Evolutionary conservation across 257 asterid species (phyloP).

Genomic region (Verbascum thapsus): DNA sequence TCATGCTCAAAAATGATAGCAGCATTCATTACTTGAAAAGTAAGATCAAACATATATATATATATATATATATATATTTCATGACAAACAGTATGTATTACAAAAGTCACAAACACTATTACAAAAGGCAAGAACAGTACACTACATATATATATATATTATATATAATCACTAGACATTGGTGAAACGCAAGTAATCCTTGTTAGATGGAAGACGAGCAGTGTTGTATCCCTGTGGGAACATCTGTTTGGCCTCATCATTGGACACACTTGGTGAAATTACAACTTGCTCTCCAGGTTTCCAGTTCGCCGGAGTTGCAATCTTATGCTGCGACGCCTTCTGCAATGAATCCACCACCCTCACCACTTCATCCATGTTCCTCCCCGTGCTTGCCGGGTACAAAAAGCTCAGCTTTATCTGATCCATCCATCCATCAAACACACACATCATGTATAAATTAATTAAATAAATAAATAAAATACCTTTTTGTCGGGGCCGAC

Average conservation of each 20-base stretch:
- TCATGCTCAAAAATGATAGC: too few relatives aligned
- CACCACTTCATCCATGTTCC: conserved; percentile 89
- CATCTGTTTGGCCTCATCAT: conserved; percentile 58
- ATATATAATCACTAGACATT: conserved; percentile 30
- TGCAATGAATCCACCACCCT: conserved; percentile 70
- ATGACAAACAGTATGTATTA: too few relatives aligned
- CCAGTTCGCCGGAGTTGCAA: conserved; percentile 88
- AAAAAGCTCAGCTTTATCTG: conserved; percentile 75
- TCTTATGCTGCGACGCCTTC: conserved; percentile 59
- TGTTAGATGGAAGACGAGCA: conserved; percentile 63
- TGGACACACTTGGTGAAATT: conserved; percentile 55
- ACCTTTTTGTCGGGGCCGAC: conserved; percentile 86
- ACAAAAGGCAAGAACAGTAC: too few relatives aligned
- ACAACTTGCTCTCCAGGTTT: conserved; percentile 67
- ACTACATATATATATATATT: too few relatives aligned
- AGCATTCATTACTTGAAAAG: too few relatives aligned
- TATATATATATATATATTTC: too few relatives aligned
- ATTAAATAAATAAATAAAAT: not conserved
- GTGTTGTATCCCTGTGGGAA: conserved; percentile 65
- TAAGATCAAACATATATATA: too few relatives aligned
- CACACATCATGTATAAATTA: too few relatives aligned
- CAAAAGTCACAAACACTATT: too few relatives aligned
- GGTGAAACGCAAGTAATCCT: conserved; percentile 71
- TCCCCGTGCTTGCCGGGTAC: conserved; percentile 81
- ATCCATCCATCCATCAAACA: too few relatives aligned